Percentiles rank a stretch among this genome's conserved stretches.
Conservation (phyloP, 352 stramenopile genomes). For the Pythium aquatile region DNA sequence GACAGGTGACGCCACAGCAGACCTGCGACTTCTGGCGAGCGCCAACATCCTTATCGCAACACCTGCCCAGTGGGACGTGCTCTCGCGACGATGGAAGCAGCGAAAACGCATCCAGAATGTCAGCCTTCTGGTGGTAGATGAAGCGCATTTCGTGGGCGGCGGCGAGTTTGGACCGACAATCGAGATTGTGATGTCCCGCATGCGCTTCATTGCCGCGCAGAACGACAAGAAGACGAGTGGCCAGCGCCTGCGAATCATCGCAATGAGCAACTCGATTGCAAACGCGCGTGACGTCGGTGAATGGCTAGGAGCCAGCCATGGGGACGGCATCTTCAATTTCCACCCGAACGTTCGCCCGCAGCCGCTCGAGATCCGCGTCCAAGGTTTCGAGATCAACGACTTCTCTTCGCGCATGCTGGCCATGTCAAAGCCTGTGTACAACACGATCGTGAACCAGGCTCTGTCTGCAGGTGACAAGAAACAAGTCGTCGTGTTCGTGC, state of each 20-base stretch:
- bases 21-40: conserved; percentile 91
- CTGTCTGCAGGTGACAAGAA: conserved; percentile 52
- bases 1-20: conserved; percentile 92
- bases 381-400: conserved; percentile 98
- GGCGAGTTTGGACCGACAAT: conserved; percentile 90
- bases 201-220: conserved; percentile 96
- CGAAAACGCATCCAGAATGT: conserved; percentile 95
- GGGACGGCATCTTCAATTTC: conserved; percentile 95
- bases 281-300: conserved; percentile 98
- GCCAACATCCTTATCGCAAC: conserved; percentile 94
- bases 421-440: conserved; percentile 99
- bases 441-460: conserved; percentile 88
- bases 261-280: conserved; percentile 94
- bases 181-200: conserved; percentile 97
- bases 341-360: conserved; percentile 93
- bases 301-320: conserved; percentile 94
- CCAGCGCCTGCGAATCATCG: conserved; percentile 89
- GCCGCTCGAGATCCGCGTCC: conserved; percentile 96
- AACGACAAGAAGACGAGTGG: conserved; percentile 73
- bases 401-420: conserved; percentile 96
- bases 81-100: conserved; percentile 96
- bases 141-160: conserved; percentile 96
- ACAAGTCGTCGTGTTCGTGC: conserved; percentile 96
- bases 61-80: conserved; percentile 94
- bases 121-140: conserved; percentile 95